phyloP scores from a whole-genome alignment of 129 eudicot species.

The Lactuca sativa region DNA sequence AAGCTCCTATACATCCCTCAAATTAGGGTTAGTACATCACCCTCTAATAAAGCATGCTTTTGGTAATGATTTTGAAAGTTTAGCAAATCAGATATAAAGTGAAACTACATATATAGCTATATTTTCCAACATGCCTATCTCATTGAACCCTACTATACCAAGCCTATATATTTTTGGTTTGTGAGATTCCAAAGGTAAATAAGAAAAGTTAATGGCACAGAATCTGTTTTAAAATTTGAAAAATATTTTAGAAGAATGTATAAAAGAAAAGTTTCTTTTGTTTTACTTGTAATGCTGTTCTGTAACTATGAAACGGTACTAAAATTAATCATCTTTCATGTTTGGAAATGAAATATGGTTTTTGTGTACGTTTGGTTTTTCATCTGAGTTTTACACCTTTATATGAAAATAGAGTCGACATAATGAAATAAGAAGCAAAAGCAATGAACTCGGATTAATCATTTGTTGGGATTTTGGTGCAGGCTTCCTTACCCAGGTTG shows the following conservation, averaged over 20 bases:
- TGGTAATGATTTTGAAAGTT: neutral
- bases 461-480: conserved; percentile 22
- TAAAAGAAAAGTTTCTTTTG: neutral
- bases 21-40: conserved; percentile 68
- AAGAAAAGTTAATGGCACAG: neutral
- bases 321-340: neutral
- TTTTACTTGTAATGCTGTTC: neutral
- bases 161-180: neutral
- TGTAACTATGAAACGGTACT: neutral
- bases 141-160: neutral
- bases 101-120: neutral
- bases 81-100: neutral
- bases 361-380: neutral
- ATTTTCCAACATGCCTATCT: neutral
- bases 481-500: conserved; percentile 34
- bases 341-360: neutral
- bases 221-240: neutral
- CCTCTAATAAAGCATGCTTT: too few species aligned
- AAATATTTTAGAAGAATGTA: neutral
- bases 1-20: conserved; percentile 83
- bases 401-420: conserved; percentile 6
- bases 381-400: neutral
- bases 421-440: conserved; percentile 1
- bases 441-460: neutral
- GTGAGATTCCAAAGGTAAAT: neutral